A percentile compares a stretch with the other conserved stretches of the same genome.
phyloP scores from a whole-genome alignment of 441 rosid species.

The Arabidopsis hybrid region DNA sequence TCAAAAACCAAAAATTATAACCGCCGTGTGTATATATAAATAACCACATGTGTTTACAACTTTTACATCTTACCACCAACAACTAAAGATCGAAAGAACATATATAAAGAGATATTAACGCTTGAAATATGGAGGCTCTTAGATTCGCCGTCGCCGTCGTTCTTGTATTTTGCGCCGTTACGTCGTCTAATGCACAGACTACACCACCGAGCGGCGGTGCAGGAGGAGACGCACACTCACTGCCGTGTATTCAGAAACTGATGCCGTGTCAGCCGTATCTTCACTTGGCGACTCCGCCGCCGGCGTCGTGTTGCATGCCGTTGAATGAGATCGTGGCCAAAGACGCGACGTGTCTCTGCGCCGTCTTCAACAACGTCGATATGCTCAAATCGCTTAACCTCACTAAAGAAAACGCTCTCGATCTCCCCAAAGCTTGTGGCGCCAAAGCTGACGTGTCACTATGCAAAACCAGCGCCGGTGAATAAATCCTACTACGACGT shows the following conservation, averaged over 20 bases:
- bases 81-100: constrained; percentile 6
- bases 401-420: constrained; percentile 53
- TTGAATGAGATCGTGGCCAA: constrained; percentile 42
- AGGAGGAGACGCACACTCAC: constrained; percentile 35
- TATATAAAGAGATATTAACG: not conserved
- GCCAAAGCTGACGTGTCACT: constrained; percentile 49
- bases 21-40: constrained; percentile 16
- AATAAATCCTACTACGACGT: not conserved
- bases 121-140: constrained; percentile 22
- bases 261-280: constrained; percentile 61
- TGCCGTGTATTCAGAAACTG: constrained; percentile 53
- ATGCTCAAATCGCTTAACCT: constrained; percentile 51
- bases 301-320: constrained; percentile 56
- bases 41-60: constrained; percentile 7
- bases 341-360: constrained; percentile 60
- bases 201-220: constrained; percentile 29
- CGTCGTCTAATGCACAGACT: constrained; percentile 57
- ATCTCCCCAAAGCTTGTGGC: constrained; percentile 62
- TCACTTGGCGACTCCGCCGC: constrained; percentile 30
- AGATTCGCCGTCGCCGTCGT: constrained; percentile 22
- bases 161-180: not conserved
- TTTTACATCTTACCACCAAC: not conserved
- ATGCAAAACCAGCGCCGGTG: constrained; percentile 49
- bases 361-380: constrained; percentile 44
- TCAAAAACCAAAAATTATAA: not conserved